A percentile compares a stretch with the other conserved stretches of the same genome.
These are phyloP conservation scores for Zygosaccharomyces pseudobailii DNA, from an alignment of 1,139 yeast genomes.

Conservation along the genomic window DNA sequence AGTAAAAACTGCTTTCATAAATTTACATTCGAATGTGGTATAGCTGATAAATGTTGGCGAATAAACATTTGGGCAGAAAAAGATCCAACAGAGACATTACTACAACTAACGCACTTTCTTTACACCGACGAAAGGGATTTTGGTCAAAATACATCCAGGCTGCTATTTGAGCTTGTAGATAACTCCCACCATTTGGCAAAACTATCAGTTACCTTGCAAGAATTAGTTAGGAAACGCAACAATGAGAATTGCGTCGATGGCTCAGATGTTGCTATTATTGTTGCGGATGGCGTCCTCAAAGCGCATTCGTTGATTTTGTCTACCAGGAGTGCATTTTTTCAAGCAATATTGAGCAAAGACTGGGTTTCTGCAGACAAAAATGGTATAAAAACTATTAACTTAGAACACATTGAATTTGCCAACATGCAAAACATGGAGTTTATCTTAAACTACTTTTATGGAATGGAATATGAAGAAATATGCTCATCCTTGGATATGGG, in stretches of 20 bases:
- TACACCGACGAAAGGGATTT: conserved; percentile 42
- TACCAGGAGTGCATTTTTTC: conserved; percentile 60
- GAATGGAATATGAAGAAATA: conserved; percentile 40
- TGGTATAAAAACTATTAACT: conserved; percentile 33
- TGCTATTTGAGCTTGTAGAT: conserved; percentile 17
- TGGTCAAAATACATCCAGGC: conserved; percentile 11
- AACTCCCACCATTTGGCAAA: conserved; percentile 19
- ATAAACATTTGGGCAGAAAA: conserved; percentile 7
- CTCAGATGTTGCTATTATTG: conserved; percentile 19
- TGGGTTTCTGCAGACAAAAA: conserved; percentile 40
- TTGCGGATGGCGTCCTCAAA: conserved; percentile 19
- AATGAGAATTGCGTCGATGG: neutral
- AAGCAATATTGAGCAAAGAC: conserved; percentile 49
- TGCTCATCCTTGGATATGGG: conserved; percentile 37
- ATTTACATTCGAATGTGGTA: conserved; percentile 4
- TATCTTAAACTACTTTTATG: conserved; percentile 55
- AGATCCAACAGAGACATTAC: conserved; percentile 2
- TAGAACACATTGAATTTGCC: conserved; percentile 48
- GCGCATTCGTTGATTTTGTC: conserved; percentile 48
- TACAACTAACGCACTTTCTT: conserved; percentile 36
- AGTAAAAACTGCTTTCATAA: conserved; percentile 6
- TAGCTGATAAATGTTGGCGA: conserved; percentile 10
- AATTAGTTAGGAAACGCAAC: neutral
- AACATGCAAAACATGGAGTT: conserved; percentile 43
- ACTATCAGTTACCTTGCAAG: conserved; percentile 9